Conservation (phyloP, 2,329 filamentous ascomycete species). For the Ophiostoma tasmaniense region DNA sequence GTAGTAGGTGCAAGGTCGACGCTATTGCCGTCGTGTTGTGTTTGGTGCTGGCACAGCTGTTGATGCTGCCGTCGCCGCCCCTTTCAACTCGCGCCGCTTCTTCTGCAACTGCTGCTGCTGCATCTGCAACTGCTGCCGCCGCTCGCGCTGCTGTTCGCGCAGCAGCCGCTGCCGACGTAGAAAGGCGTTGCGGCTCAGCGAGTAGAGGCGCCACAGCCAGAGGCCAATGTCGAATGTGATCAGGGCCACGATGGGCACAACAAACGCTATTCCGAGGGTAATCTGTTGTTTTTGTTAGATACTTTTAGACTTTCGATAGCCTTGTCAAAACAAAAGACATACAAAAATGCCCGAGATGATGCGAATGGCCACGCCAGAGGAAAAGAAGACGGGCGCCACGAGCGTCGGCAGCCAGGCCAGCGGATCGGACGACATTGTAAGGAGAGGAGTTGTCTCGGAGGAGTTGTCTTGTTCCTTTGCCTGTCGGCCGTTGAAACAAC, state of each 20-base stretch:
- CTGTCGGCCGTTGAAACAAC: too few relatives aligned
- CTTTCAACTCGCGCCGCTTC: background rate
- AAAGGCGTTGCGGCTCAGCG: constrained; percentile 18
- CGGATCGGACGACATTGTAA: constrained; percentile 12
- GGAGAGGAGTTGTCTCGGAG: too few relatives aligned
- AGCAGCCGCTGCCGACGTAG: background rate
- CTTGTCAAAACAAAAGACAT: too few relatives aligned
- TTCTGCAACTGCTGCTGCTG: constrained; percentile 12
- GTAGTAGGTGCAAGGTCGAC: background rate
- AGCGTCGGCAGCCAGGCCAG: constrained; percentile 15
- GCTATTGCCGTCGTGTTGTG: background rate
- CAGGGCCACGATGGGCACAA: constrained; percentile 39
- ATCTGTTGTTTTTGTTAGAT: constrained; percentile 23
- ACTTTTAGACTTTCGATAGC: too few relatives aligned
- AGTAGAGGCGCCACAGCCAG: constrained; percentile 43
- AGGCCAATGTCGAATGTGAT: constrained; percentile 44
- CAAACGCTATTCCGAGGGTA: constrained; percentile 37
- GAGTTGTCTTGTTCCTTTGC: too few relatives aligned
- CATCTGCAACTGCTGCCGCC: constrained; percentile 8
- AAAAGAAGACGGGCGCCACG: constrained; percentile 18
- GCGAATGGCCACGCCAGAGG: constrained; percentile 15
- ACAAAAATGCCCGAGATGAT: constrained; percentile 22
- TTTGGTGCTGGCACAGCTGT: background rate
- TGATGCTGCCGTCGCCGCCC: background rate
- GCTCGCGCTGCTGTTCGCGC: constrained; percentile 4